A percentile compares a stretch with the other conserved stretches of the same genome.
Conservation (phyloP, 768 basidiomycete genomes). For the Boletus patriciae region DNA sequence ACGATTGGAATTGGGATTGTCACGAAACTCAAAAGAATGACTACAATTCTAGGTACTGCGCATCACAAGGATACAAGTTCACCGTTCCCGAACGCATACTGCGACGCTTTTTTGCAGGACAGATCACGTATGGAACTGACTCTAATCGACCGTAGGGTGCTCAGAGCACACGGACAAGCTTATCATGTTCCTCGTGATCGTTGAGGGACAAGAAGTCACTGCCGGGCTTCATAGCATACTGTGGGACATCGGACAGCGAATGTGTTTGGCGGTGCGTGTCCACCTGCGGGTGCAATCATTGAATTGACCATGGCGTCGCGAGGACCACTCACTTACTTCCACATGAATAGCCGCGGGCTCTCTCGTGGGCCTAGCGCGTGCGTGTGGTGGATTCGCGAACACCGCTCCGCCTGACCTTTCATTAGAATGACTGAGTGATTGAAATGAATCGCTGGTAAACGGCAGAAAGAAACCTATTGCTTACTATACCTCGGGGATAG, state of each 20-base stretch:
- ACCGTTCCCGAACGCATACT: neutral
- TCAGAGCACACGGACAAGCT: constrained; percentile 18
- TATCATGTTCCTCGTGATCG: constrained; percentile 19
- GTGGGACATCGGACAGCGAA: constrained; percentile 24
- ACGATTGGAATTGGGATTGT: neutral
- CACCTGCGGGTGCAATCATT: constrained; percentile 20
- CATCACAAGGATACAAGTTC: neutral
- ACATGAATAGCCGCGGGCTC: constrained; percentile 32
- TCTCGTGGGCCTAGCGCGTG: constrained; percentile 18
- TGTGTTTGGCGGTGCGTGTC: constrained; percentile 30
- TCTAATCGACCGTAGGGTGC: neutral
- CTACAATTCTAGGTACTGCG: constrained; percentile 4
- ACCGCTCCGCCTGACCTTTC: constrained; percentile 20
- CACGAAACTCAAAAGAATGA: constrained; percentile 7
- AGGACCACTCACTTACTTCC: constrained; percentile 28
- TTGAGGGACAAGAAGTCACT: constrained; percentile 25
- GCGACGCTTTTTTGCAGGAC: neutral
- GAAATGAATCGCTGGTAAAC: neutral
- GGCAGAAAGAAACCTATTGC: constrained; percentile 2
- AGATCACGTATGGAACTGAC: neutral
- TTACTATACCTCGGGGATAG: constrained; percentile 32
- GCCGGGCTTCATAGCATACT: constrained; percentile 24
- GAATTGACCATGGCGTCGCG: neutral
- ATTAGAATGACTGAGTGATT: constrained; percentile 16
- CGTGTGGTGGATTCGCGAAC: constrained; percentile 16